Evolutionary conservation across 2,329 filamentous ascomycete genomes (phyloP).

Genomic region (Aureobasidium musti): DNA sequence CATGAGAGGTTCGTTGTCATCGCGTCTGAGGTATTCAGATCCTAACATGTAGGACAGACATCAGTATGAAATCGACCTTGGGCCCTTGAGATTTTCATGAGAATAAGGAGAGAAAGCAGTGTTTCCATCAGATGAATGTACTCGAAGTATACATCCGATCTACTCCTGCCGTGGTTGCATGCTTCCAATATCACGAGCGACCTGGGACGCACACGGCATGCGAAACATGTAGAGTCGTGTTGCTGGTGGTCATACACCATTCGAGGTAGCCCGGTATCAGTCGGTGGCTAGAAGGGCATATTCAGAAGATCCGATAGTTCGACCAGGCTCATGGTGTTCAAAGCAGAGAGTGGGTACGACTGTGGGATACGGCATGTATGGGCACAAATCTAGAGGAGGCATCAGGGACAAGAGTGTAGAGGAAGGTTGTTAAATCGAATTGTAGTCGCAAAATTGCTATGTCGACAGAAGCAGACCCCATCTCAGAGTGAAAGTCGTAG

Average conservation of each 20-base stretch:
- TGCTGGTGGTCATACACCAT: not conserved
- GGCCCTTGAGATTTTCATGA: not conserved
- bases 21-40: no score
- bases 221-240: not conserved
- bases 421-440: conserved; percentile 10
- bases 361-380: not conserved
- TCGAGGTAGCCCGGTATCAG: not conserved
- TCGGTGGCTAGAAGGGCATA: not conserved
- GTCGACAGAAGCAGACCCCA: conserved; percentile 12
- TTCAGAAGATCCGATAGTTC: no score
- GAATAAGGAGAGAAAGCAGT: not conserved
- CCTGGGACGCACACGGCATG: not conserved
- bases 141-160: not conserved
- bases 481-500: conserved; percentile 12
- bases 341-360: not conserved
- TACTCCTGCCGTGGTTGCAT: not conserved
- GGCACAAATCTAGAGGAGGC: not conserved
- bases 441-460: conserved; percentile 23
- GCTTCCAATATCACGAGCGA: not conserved
- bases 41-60: not conserved
- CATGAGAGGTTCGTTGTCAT: not conserved
- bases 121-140: not conserved
- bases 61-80: not conserved
- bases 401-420: not conserved
- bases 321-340: no score